Conservation (phyloP, 306 rosid genomes). For the Trifolium dubium region DNA sequence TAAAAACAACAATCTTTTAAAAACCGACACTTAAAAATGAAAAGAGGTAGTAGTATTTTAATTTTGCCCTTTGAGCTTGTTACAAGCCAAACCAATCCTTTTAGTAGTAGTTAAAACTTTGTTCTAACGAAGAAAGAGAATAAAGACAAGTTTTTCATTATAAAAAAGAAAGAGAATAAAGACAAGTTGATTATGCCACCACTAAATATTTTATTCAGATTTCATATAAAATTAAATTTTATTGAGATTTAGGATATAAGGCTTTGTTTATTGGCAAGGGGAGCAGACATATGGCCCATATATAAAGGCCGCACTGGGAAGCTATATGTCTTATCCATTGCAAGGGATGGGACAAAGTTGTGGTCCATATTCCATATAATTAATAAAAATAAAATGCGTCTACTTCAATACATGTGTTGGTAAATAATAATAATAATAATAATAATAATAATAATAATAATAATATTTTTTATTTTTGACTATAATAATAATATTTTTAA, state of each 20-base stretch:
- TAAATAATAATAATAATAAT: no score
- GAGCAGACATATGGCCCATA: background rate
- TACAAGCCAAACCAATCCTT: background rate
- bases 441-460: no score
- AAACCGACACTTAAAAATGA: no score
- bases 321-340: constrained; percentile 34
- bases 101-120: no score
- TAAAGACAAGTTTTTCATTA: background rate
- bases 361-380: constrained; percentile 7
- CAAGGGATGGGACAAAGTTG: constrained; percentile 9
- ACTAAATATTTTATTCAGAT: background rate
- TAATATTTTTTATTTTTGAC: no score
- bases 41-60: background rate
- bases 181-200: background rate
- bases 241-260: background rate
- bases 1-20: no score
- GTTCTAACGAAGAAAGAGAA: background rate
- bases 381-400: no score
- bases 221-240: background rate
- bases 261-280: constrained; percentile 14
- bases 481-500: no score
- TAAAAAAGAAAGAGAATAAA: background rate
- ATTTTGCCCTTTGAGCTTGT: constrained; percentile 11
- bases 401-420: no score
- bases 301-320: background rate